Evolutionary conservation across 2,329 filamentous ascomycete species (phyloP).

Genomic region (Talaromyces pinophilus): DNA sequence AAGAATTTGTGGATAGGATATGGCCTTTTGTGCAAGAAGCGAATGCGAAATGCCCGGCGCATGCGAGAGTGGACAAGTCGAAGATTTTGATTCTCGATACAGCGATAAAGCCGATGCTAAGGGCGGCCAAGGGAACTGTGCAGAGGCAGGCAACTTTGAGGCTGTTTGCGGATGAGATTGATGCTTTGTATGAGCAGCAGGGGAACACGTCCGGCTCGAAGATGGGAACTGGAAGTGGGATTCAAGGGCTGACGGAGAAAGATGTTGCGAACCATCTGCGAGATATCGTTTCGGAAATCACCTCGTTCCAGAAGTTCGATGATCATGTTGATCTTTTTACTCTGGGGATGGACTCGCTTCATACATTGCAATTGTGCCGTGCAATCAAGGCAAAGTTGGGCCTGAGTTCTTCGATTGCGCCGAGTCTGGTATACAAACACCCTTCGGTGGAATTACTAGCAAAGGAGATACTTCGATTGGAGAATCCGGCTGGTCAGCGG

Average conservation of each 20-base stretch:
- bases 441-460: background rate
- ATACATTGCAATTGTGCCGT: background rate
- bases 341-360: conserved; percentile 12
- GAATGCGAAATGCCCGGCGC: conserved; percentile 32
- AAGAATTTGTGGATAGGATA: background rate
- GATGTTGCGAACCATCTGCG: background rate
- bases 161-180: conserved; percentile 36
- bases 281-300: background rate
- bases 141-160: conserved; percentile 33
- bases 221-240: background rate
- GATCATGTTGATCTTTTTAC: conserved; percentile 8
- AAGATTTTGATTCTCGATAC: conserved; percentile 35
- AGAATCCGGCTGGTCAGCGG: background rate
- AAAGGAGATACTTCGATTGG: background rate
- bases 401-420: background rate
- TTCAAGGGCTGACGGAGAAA: background rate
- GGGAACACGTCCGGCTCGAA: conserved; percentile 22
- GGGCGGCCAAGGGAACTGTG: conserved; percentile 42
- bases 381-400: conserved; percentile 9
- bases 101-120: conserved; percentile 35
- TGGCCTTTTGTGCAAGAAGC: conserved; percentile 33
- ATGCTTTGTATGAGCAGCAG: conserved; percentile 30
- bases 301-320: background rate
- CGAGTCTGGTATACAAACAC: background rate
- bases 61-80: conserved; percentile 32